Base-by-base conservation (phyloP, 2,329 filamentous ascomycete species). In the Trichophyton verrucosum region DNA sequence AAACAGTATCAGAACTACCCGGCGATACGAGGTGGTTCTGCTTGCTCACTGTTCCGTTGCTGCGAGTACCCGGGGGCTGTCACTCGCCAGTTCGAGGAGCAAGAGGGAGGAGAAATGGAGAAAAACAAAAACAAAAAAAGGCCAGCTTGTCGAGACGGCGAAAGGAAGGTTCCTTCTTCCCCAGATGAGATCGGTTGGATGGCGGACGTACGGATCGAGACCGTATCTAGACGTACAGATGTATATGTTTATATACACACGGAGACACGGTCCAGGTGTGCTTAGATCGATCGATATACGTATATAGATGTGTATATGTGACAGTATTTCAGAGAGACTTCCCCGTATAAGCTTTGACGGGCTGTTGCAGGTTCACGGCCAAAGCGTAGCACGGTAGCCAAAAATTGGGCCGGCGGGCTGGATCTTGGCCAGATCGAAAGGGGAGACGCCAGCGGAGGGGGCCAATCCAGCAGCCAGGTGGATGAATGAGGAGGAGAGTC, bases 331-430 rank as follows among this genome's bases (percentile, higher is more conserved):
- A 17, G n/a, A 17, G n/a, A n/a, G 40, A 44, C 27, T n/a, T 27
- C 22, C 22, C 22, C 20, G 46, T 51, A 55, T 55, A 55, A 55
- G 51, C 51, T 55, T 55, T 27, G 51, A 55, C 51, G 27, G 51
- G 27, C 24, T 55, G 51, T 55, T 30, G 51, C 51, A 38, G 27
- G 27, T 55, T 36, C 51, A 55, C 51, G 51, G 27, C 51, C 51
- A 55, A 55, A 36, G 51, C 51, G 51, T 55, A 55, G 51, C 51
- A 55, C 27, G 51, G 51, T 55, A 55, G 51, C 51, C 51, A 55
- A 55, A 55, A 17, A 55, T 55, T 55, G 24, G 51, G 51, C 27
- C 30, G 27, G 27, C 51, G 51, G 51, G 51, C 51, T 55, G 51
- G 51, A 55, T 33, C 51, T 55, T 55, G 27, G 51, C 51, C 51